A percentile compares a stretch with the other conserved stretches of the same genome.
Conservation (phyloP, 495 filamentous ascomycete species). For the Penicillium goetzii region DNA sequence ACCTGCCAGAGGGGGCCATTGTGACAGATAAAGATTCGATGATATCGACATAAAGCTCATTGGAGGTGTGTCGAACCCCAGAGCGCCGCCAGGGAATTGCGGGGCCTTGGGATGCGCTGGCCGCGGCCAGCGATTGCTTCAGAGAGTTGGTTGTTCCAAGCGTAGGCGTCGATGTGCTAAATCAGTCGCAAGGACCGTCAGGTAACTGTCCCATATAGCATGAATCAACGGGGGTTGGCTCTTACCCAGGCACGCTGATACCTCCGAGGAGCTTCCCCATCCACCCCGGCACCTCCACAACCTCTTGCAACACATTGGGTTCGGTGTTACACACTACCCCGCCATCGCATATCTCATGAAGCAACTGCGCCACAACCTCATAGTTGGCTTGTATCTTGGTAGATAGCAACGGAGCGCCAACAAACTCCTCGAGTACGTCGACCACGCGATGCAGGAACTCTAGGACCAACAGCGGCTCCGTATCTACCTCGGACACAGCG, state of each 20-base stretch:
- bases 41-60: slow-evolving; percentile 96
- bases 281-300: slow-evolving; percentile 86
- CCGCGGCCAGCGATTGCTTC: slow-evolving; percentile 49
- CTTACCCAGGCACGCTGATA: slow-evolving; percentile 77
- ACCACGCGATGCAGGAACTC: slow-evolving; percentile 95
- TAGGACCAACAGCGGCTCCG: slow-evolving; percentile 90
- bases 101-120: slow-evolving; percentile 48
- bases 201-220: neutral
- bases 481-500: slow-evolving; percentile 77
- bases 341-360: slow-evolving; percentile 96
- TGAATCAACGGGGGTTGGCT: neutral
- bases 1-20: slow-evolving; percentile 84
- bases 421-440: slow-evolving; percentile 92
- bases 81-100: slow-evolving; percentile 86
- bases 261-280: slow-evolving; percentile 90
- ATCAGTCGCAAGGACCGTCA: neutral
- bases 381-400: slow-evolving; percentile 86
- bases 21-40: slow-evolving; percentile 87
- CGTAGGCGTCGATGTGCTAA: slow-evolving; percentile 45
- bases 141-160: slow-evolving; percentile 46
- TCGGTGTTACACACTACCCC: slow-evolving; percentile 90
- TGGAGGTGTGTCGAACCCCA: slow-evolving; percentile 93
- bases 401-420: slow-evolving; percentile 85
- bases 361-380: slow-evolving; percentile 90
- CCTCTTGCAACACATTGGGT: slow-evolving; percentile 87